Percentiles rank a stretch among this genome's conserved stretches.
These are phyloP conservation scores for Sphaceloma murrayae DNA, from an alignment of 2,329 filamentous ascomycete genomes.

Conservation along the genomic window DNA sequence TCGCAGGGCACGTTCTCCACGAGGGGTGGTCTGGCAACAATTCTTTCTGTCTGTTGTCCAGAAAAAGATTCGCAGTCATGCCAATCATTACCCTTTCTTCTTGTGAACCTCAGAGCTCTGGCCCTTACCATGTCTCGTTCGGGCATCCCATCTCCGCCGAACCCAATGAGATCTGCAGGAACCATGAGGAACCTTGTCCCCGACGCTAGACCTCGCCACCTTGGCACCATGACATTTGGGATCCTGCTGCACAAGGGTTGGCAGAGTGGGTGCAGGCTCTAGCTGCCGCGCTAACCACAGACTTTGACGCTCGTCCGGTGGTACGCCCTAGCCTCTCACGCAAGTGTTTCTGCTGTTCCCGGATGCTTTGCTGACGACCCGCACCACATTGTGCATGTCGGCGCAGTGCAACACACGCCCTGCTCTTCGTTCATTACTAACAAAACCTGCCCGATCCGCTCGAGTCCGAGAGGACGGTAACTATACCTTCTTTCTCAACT, in stretches of 20 bases:
- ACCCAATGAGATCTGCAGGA: slow-evolving; percentile 13
- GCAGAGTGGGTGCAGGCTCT: slow-evolving; percentile 13
- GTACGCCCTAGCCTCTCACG: slow-evolving; percentile 15
- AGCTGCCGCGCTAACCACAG: slow-evolving; percentile 10
- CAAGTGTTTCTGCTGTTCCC: slow-evolving; percentile 15
- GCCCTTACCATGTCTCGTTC: slow-evolving; percentile 9
- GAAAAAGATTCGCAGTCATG: background rate
- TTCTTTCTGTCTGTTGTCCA: slow-evolving; percentile 4
- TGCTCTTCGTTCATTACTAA: slow-evolving; percentile 3
- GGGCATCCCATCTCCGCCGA: background rate
- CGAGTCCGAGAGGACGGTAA: slow-evolving; percentile 4
- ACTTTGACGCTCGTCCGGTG: slow-evolving; percentile 11
- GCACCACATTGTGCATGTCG: slow-evolving; percentile 8
- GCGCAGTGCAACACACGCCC: no score
- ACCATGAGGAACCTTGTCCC: slow-evolving; percentile 12
- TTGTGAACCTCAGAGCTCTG: background rate
- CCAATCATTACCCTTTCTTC: slow-evolving; percentile 14
- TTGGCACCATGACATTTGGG: slow-evolving; percentile 4
- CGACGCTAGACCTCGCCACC: slow-evolving; percentile 12
- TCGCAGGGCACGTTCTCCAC: no score
- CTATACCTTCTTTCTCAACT: no score
- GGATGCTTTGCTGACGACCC: slow-evolving; percentile 13
- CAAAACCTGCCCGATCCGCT: slow-evolving; percentile 11
- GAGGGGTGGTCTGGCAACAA: no score
- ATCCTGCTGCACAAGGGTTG: no score